phyloP scores from a whole-genome alignment of 148 eudicot species.

The Talinum fruticosum region DNA sequence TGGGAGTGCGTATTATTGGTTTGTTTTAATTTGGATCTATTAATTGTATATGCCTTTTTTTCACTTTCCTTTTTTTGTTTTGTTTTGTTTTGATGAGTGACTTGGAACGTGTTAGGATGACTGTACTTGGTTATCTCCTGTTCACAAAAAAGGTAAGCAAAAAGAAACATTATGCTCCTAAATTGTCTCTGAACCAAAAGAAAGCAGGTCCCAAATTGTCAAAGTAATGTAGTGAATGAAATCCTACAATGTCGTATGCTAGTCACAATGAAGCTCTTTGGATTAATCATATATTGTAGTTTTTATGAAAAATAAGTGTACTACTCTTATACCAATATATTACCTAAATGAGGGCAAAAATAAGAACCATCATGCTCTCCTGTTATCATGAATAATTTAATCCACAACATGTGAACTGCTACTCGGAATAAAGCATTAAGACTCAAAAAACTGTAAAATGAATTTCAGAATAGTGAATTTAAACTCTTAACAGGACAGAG shows the following conservation, averaged over 20 bases:
- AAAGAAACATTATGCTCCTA: no score
- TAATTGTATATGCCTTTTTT: no score
- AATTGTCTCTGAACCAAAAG: no score
- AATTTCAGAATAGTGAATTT: not conserved
- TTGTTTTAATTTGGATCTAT: not conserved
- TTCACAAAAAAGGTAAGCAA: no score
- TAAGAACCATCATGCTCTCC: not conserved
- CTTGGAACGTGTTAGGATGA: not conserved
- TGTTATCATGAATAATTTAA: not conserved
- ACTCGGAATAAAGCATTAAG: not conserved
- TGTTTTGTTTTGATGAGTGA: no score
- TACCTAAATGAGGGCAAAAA: not conserved
- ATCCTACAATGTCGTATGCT: not conserved
- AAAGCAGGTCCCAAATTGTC: no score
- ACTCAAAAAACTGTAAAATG: not conserved
- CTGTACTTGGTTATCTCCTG: no score
- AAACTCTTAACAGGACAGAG: not conserved
- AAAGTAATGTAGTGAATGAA: not conserved
- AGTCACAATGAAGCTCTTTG: not conserved
- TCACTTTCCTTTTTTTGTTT: no score
- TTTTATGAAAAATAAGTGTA: no score
- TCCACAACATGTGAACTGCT: not conserved
- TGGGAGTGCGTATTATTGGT: not conserved
- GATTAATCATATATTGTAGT: not conserved
- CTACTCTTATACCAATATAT: no score